Conservation (phyloP, 768 basidiomycete genomes). For the Pseudohyphozyma bogoriensis region DNA sequence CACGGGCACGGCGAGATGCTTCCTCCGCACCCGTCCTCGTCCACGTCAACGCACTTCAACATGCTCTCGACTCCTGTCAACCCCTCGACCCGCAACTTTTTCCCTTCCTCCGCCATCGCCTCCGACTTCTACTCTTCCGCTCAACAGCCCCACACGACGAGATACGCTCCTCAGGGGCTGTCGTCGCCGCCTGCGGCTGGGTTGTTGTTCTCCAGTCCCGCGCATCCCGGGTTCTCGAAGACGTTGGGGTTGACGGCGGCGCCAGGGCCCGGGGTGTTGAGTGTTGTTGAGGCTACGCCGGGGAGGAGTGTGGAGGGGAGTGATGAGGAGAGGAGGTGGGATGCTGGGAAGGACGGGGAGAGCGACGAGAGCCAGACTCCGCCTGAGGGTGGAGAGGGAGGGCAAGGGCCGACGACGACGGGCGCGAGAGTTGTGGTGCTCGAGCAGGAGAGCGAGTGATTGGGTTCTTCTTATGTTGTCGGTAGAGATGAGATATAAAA, state of each 20-base stretch:
- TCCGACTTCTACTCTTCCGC: neutral
- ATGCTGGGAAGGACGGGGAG: no score
- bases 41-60: conserved; percentile 6
- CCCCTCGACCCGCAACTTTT: neutral
- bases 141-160: no score
- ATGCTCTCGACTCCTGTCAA: conserved; percentile 4
- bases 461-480: no score
- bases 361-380: no score
- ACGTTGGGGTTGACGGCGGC: conserved; percentile 20
- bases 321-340: no score
- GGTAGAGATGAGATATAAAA: no score
- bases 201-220: conserved; percentile 26
- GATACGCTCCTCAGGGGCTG: neutral
- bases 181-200: conserved; percentile 9
- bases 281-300: conserved; percentile 14
- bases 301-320: no score
- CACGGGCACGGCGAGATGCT: conserved; percentile 10
- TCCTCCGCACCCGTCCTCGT: neutral
- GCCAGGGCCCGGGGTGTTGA: conserved; percentile 22
- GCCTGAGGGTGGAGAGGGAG: no score
- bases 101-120: neutral
- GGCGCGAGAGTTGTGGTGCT: no score
- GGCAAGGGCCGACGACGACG: no score
- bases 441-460: no score
- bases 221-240: conserved; percentile 19